phyloP scores from a whole-genome alignment of 345 rosid genomes.

The Alliaria petiolata region DNA sequence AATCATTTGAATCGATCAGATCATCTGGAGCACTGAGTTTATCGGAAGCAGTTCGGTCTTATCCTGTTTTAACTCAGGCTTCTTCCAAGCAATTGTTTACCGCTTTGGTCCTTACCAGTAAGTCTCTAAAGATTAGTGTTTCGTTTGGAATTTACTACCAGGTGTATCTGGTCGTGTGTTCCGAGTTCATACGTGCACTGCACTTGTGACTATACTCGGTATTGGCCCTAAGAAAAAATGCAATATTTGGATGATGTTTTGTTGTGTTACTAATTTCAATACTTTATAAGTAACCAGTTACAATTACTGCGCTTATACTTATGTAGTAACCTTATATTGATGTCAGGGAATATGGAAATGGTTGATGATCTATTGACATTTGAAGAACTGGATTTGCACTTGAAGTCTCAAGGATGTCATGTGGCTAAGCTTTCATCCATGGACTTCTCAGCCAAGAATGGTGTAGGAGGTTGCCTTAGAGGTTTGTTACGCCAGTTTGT shows the following conservation, averaged over 20 bases:
- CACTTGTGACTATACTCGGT: background rate
- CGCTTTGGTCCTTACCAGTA: constrained; percentile 79
- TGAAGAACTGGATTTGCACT: constrained; percentile 61
- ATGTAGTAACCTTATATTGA: background rate
- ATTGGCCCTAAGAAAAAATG: background rate
- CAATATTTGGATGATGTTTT: background rate
- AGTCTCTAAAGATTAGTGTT: constrained; percentile 33
- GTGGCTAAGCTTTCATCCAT: constrained; percentile 88
- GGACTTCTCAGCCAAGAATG: constrained; percentile 70
- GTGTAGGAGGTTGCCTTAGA: constrained; percentile 75
- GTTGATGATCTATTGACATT: constrained; percentile 87
- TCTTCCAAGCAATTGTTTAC: constrained; percentile 62
- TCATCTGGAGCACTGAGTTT: constrained; percentile 40
- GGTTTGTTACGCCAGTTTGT: constrained; percentile 77
- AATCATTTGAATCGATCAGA: constrained; percentile 50
- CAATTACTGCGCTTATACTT: background rate
- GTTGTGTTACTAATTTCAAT: background rate
- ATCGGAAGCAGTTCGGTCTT: constrained; percentile 53
- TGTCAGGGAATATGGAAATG: constrained; percentile 88
- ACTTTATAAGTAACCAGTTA: background rate
- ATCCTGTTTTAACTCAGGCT: constrained; percentile 56
- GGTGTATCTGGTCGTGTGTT: background rate
- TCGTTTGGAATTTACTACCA: background rate
- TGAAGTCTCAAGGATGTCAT: constrained; percentile 73
- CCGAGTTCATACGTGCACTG: background rate